Conservation (phyloP, 495 filamentous ascomycete species). For the Sabuloglossum arenarium region DNA sequence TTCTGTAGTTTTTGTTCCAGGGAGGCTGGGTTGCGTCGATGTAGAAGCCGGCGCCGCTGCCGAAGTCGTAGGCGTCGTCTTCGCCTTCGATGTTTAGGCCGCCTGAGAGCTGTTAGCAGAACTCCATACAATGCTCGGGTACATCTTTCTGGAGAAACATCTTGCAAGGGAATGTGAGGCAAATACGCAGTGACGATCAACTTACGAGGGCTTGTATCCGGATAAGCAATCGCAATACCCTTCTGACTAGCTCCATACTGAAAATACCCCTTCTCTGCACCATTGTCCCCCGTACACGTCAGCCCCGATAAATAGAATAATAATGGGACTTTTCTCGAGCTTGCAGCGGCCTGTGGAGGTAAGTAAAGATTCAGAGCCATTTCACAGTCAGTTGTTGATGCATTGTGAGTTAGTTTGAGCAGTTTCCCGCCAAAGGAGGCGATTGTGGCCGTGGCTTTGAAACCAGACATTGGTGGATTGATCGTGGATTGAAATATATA, state of each 20-base stretch:
- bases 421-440: slow-evolving; percentile 88
- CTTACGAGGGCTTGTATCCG: slow-evolving; percentile 79
- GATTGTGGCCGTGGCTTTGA: slow-evolving; percentile 77
- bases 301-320: slow-evolving; percentile 86
- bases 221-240: slow-evolving; percentile 77
- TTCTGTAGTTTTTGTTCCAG: slow-evolving; percentile 58
- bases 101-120: slow-evolving; percentile 15
- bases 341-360: slow-evolving; percentile 30
- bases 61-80: slow-evolving; percentile 76
- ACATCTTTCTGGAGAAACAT: neutral
- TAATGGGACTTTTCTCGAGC: slow-evolving; percentile 45
- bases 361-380: slow-evolving; percentile 52
- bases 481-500: neutral
- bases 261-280: slow-evolving; percentile 91
- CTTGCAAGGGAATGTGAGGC: neutral
- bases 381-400: slow-evolving; percentile 41
- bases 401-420: slow-evolving; percentile 73
- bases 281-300: slow-evolving; percentile 91
- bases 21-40: slow-evolving; percentile 65
- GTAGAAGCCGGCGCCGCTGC: slow-evolving; percentile 83
- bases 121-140: no score
- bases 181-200: slow-evolving; percentile 2
- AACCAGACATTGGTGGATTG: slow-evolving; percentile 16
- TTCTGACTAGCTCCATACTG: slow-evolving; percentile 56
- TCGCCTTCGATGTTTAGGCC: slow-evolving; percentile 62